Evolutionary conservation across 768 basidiomycete genomes (phyloP), one percentile per base, ranked within the genome.

Genomic region (Kondoa malvinella): DNA sequence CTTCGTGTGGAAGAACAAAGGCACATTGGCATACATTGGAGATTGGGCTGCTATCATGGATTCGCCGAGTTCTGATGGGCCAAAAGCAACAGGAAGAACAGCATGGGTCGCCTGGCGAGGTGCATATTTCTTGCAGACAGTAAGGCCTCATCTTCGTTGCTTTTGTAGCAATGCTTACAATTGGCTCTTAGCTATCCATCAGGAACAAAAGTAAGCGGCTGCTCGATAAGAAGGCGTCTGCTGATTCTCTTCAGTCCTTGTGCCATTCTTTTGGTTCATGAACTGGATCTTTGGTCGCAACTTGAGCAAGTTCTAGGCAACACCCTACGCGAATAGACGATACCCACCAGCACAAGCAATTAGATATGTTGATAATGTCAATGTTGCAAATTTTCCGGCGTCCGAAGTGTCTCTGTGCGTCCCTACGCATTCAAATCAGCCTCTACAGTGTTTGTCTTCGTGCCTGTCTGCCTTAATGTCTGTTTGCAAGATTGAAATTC

Each of bases 1-100:
- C 2, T 91, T 92, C 77, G 77, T 81, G 69, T 90, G 88, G 77
- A 80, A 82, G 56, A 86, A 87, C 72, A 80, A 80, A 60, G 89
- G 89, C 4, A 86, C 83, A 67, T 77, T 91, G 75, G 88, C 89
- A 14, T 90, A 89, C 76, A 78, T 90, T 56, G 88, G 88, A 26
- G 82, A 85, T 72, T 88, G 86, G 84, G 83, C 58, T 59, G 83
- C 77, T 15, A 34, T 66, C 1, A 66, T 71, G 15, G 73, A 72
- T 33, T n/a, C 67, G 78, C 80, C 57, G 78, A 80, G 61, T n/a
- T n/a, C n/a, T 78, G 76, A 58, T 80, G 82, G 27, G 76, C 76
- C 63, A 73, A 77, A 77, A 77, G 80, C 66, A 84, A 83, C 75
- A 82, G 87, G 77, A 80, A 83, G 50, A 84, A 87, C 30, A 57